Percentiles rank a stretch among this genome's conserved stretches.
phyloP scores from a whole-genome alignment of 345 rosid species.

The Lepidium aucheri region DNA sequence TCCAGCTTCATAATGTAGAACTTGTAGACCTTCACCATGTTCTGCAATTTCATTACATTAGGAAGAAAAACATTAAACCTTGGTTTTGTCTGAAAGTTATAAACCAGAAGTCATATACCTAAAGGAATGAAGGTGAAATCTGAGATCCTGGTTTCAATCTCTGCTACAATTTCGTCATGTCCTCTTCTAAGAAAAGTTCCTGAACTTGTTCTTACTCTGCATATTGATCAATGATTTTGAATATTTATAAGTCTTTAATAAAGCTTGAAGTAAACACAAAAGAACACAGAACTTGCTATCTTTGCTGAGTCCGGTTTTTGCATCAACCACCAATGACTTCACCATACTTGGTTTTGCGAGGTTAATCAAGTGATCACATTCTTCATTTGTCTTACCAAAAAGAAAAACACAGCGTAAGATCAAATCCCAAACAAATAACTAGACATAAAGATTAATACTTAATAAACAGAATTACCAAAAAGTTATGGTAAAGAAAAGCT shows the following conservation, averaged over 20 bases:
- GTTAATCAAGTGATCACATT: conserved; percentile 67
- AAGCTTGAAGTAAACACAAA: background rate
- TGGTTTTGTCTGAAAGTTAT: background rate
- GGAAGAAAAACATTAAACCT: background rate
- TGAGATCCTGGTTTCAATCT: conserved; percentile 74
- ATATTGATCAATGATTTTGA: background rate
- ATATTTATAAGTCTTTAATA: background rate
- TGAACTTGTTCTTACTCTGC: conserved; percentile 78
- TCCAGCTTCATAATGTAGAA: conserved; percentile 90
- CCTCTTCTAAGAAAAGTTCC: conserved; percentile 75
- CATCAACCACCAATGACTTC: conserved; percentile 70
- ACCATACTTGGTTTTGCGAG: conserved; percentile 71
- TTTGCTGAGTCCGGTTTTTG: conserved; percentile 56
- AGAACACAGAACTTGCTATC: conserved; percentile 55
- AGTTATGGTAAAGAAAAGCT: conserved; percentile 75
- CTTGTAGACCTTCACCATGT: conserved; percentile 85
- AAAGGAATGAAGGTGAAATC: conserved; percentile 67
- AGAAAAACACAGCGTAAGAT: background rate
- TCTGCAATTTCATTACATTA: conserved; percentile 35
- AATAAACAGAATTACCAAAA: conserved; percentile 43
- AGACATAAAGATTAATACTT: too few species aligned
- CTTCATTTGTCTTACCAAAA: conserved; percentile 43
- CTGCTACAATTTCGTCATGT: conserved; percentile 52
- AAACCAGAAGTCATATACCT: background rate
- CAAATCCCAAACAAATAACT: background rate